Evolutionary conservation across 2,329 filamentous ascomycete genomes (phyloP).

Genomic region (Scytalidium sp.): DNA sequence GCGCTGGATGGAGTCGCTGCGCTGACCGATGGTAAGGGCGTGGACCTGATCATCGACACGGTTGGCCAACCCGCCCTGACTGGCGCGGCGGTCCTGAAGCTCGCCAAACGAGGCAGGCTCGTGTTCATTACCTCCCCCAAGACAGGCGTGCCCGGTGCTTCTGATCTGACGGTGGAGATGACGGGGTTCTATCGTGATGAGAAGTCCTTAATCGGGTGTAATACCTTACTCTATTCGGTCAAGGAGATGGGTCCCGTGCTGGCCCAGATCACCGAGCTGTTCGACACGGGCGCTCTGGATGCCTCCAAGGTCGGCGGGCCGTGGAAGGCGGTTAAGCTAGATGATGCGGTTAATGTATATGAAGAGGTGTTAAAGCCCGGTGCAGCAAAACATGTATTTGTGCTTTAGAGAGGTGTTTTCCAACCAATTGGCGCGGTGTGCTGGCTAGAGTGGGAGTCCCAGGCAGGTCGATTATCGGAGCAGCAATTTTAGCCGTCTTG

Average conservation of each 20-base stretch:
- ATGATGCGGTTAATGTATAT: conserved; percentile 20
- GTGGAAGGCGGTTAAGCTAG: conserved; percentile 17
- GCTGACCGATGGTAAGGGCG: conserved; percentile 16
- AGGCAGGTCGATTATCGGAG: no score
- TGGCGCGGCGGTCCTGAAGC: conserved; percentile 12
- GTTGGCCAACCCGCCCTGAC: conserved; percentile 20
- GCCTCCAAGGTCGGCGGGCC: conserved; percentile 6
- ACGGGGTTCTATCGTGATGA: conserved; percentile 21
- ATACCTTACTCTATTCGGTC: conserved; percentile 17
- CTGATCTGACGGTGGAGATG: conserved; percentile 20
- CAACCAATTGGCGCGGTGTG: no score
- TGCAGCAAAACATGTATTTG: conserved; percentile 19
- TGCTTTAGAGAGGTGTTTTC: neutral
- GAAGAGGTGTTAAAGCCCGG: conserved; percentile 13
- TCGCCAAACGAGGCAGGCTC: conserved; percentile 16
- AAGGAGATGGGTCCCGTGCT: conserved; percentile 17
- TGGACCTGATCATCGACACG: conserved; percentile 22
- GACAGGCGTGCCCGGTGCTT: conserved; percentile 7
- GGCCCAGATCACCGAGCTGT: conserved; percentile 45
- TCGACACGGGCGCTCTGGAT: conserved; percentile 14
- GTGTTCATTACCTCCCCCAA: conserved; percentile 21
- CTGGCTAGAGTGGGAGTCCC: no score
- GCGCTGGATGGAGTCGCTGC: conserved; percentile 10
- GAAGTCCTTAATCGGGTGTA: conserved; percentile 17
- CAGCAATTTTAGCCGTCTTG: no score